These are phyloP conservation scores for Skeletonema marinoi DNA, from an alignment of 108 stramenopile genomes.

Conservation along the genomic window DNA sequence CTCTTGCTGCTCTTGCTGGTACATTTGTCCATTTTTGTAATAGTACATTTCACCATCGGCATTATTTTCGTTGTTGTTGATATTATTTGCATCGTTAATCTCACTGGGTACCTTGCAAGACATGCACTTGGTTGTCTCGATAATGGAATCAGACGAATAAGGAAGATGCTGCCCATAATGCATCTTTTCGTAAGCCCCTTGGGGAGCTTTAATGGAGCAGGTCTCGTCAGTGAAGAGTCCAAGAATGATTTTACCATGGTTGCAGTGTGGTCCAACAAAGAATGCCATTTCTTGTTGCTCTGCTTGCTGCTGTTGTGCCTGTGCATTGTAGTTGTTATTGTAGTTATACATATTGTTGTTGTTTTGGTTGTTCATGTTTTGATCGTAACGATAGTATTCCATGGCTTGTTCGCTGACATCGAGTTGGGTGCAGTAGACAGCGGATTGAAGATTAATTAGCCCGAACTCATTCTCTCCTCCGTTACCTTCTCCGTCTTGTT, in stretches of 20 bases:
- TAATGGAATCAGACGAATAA: slow-evolving; percentile 55
- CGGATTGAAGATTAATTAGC: slow-evolving; percentile 19
- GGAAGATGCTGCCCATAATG: slow-evolving; percentile 69
- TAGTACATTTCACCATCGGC: slow-evolving; percentile 25
- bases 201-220: slow-evolving; percentile 58
- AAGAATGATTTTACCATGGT: slow-evolving; percentile 71
- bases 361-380: slow-evolving; percentile 35
- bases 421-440: slow-evolving; percentile 33
- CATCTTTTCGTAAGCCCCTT: slow-evolving; percentile 59
- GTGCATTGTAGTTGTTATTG: too few species aligned
- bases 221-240: slow-evolving; percentile 77
- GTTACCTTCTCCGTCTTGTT: slow-evolving; percentile 12
- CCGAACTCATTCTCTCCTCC: slow-evolving; percentile 8
- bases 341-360: slow-evolving; percentile 43
- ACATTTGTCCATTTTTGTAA: slow-evolving; percentile 33
- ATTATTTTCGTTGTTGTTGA: slow-evolving; percentile 53
- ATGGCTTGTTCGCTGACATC: slow-evolving; percentile 30
- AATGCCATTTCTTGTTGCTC: slow-evolving; percentile 46
- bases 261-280: slow-evolving; percentile 78
- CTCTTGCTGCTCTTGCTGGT: slow-evolving; percentile 34
- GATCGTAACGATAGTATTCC: slow-evolving; percentile 25
- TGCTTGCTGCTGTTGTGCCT: slow-evolving; percentile 25
- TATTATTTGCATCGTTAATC: slow-evolving; percentile 29
- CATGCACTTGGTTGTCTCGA: slow-evolving; percentile 58
- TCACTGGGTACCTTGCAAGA: slow-evolving; percentile 60